Evolutionary conservation across 73 alveolate species (phyloP).

Genomic region (Durusdinium trenchii): DNA sequence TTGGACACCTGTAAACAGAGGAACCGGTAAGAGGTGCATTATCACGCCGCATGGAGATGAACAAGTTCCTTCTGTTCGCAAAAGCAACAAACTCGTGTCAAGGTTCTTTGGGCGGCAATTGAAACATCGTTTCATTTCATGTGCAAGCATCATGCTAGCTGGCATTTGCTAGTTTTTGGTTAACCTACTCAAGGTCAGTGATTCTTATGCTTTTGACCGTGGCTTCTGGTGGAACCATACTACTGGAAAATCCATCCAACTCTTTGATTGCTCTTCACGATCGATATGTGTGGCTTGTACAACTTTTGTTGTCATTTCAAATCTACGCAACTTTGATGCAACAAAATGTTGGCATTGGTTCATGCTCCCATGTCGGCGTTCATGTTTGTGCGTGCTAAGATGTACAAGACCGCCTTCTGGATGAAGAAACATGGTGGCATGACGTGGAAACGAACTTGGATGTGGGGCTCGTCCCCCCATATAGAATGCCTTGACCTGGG

Average conservation of each 20-base stretch:
- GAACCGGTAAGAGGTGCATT: not conserved
- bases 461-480: not conserved
- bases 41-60: conserved; percentile 5
- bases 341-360: not conserved
- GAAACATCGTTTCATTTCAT: not conserved
- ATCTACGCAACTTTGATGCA: not conserved
- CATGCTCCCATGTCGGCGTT: not conserved
- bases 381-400: not conserved
- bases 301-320: not conserved
- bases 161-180: not conserved
- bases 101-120: not conserved
- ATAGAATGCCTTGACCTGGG: not conserved
- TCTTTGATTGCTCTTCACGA: conserved; percentile 11
- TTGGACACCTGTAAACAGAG: conserved; percentile 19
- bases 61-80: not conserved
- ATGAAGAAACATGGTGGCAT: not conserved
- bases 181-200: not conserved
- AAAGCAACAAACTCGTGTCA: conserved; percentile 30
- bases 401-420: conserved; percentile 23
- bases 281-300: conserved; percentile 7
- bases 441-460: conserved; percentile 65
- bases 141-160: not conserved
- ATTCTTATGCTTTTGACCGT: not conserved
- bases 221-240: not conserved
- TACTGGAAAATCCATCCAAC: conserved; percentile 22